Evolutionary conservation across 257 asterid species (phyloP).

Genomic region (Salvia splendens): DNA sequence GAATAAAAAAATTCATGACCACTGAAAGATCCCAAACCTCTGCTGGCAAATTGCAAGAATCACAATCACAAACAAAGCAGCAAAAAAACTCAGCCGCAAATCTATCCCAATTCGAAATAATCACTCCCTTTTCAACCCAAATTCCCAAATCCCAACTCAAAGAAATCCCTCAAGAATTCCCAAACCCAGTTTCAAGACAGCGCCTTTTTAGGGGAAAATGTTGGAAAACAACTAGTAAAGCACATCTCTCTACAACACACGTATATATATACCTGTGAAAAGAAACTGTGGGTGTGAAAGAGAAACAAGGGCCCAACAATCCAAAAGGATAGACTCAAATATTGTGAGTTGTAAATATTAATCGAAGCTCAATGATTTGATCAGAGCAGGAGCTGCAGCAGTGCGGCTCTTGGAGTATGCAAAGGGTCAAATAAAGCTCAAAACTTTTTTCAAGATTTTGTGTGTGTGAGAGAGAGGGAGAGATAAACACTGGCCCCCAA

Average conservation of each 20-base stretch:
- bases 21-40: conserved; percentile 13
- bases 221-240: conserved; percentile 9
- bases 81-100: conserved; percentile 12
- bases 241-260: conserved; percentile 1
- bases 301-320: conserved; percentile 1
- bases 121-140: not conserved
- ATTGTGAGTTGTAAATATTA: not conserved
- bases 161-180: conserved; percentile 15
- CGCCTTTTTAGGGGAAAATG: not conserved
- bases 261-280: conserved; percentile 5
- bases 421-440: conserved; percentile 30
- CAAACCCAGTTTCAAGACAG: conserved; percentile 10
- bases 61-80: conserved; percentile 21
- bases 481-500: not conserved
- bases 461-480: not conserved
- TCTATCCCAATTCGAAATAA: conserved; percentile 25
- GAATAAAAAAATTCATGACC: not conserved
- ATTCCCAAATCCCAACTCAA: conserved; percentile 1
- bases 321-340: conserved; percentile 33
- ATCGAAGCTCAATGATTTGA: conserved; percentile 18
- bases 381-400: not conserved
- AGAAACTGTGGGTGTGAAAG: not conserved
- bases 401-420: conserved; percentile 32
- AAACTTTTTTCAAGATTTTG: not conserved
- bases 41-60: conserved; percentile 22